Evolutionary conservation across 495 filamentous ascomycete species (phyloP).

Genomic region (Lophiotrema nucula): DNA sequence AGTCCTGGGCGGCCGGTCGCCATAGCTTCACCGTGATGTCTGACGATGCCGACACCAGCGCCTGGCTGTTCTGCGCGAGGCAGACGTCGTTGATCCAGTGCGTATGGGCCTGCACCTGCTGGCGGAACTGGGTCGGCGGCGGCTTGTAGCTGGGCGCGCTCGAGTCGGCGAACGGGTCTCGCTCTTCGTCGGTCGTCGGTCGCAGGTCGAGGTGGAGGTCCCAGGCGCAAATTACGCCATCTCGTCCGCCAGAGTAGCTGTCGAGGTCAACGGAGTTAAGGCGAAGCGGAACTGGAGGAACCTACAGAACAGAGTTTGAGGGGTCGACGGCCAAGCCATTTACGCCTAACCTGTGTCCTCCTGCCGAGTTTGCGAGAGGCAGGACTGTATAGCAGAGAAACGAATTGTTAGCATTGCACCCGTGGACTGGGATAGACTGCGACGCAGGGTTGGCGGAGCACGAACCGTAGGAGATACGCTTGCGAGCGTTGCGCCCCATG

Average conservation of each 20-base stretch:
- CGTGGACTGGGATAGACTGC: not conserved
- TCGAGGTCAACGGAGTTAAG: constrained; percentile 13
- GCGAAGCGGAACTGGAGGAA: not conserved
- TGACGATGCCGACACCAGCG: constrained; percentile 89
- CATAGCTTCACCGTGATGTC: constrained; percentile 94
- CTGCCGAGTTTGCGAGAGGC: constrained; percentile 85
- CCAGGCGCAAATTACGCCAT: constrained; percentile 96
- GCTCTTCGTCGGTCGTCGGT: constrained; percentile 28
- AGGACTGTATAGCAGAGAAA: constrained; percentile 61
- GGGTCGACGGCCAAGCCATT: constrained; percentile 88
- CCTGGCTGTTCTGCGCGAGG: constrained; percentile 77
- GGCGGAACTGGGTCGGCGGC: constrained; percentile 67
- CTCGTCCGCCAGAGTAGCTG: constrained; percentile 93
- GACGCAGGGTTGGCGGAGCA: not conserved
- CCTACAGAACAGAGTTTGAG: constrained; percentile 79
- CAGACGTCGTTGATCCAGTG: constrained; percentile 98
- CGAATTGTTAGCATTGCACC: not conserved
- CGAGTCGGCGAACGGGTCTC: constrained; percentile 36
- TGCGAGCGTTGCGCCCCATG: constrained; percentile 40
- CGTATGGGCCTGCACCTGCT: constrained; percentile 94
- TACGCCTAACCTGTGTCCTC: constrained; percentile 89
- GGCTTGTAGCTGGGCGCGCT: constrained; percentile 32
- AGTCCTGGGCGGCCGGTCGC: constrained; percentile 76
- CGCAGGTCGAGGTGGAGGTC: constrained; percentile 67
- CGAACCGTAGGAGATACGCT: constrained; percentile 43